Conservation (phyloP, 139 green algal species). For the Ulvella scutata region DNA sequence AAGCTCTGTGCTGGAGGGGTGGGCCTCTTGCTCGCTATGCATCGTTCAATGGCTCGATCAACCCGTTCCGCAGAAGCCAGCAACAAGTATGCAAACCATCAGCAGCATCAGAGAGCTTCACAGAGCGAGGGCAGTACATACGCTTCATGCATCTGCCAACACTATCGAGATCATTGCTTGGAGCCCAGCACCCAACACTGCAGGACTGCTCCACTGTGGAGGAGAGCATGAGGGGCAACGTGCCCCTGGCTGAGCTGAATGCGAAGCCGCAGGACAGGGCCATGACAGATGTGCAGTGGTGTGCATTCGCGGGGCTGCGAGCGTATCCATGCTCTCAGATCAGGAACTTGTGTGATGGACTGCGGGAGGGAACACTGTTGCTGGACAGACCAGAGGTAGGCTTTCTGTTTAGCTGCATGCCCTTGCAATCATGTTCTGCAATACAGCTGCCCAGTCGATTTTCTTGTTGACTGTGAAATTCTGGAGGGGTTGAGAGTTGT, state of each 20-base stretch:
- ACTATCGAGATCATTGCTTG: too few species aligned
- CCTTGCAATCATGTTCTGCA: too few species aligned
- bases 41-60: not conserved
- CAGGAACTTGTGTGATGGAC: not conserved
- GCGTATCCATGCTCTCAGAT: not conserved
- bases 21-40: not conserved
- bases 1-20: not conserved
- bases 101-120: not conserved
- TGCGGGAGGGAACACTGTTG: not conserved
- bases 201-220: too few species aligned
- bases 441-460: too few species aligned
- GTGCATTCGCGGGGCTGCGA: not conserved
- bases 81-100: not conserved
- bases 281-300: not conserved
- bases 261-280: too few species aligned
- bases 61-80: not conserved
- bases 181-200: too few species aligned
- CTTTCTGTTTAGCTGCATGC: too few species aligned
- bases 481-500: too few species aligned
- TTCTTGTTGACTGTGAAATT: too few species aligned
- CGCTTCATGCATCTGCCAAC: not conserved
- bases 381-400: not conserved
- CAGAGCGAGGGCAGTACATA: not conserved
- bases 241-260: too few species aligned
- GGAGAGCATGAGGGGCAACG: too few species aligned